Evolutionary conservation across 257 asterid genomes (phyloP), one percentile per base, ranked within the genome.

Genomic region (Scutellaria baicalensis): DNA sequence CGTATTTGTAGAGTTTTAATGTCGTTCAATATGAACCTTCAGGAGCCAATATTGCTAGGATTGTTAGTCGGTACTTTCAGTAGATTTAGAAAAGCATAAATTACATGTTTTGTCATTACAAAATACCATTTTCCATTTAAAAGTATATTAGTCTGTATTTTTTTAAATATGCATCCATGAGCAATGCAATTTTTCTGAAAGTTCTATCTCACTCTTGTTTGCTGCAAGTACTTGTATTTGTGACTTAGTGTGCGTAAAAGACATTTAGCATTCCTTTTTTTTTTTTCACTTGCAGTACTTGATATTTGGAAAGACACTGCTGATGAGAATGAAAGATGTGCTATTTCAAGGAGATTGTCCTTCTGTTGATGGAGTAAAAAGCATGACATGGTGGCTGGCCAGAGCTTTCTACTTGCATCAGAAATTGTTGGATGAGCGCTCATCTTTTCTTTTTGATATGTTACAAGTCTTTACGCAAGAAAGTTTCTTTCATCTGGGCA

Each of bases 301-400:
- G 75, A 75, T 89, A 79, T 52, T 91, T 56, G 95, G 95, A 66
- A 94, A 87, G 87, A 80, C 84, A 17, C 75, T 91, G 78, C 79
- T 94, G 66, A 83, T 71, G 77, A 89, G 80, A 82, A 69, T 77
- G 9, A 91, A 79, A 78, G 99, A 91, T 85, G 70, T 85, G 70
- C 82, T 88, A 77, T 79, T 78, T 68, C 87, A 84, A 78, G 83
- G 82, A 74, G 70, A 62, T 23, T 18, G 76, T 52, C 40, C 84
- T 51, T 76, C 83, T 50, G 40, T 54, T 40, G 82, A 79, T 76
- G 86, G 85, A 63, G 73, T 85, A 64, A 85, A 82, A 82, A 93
- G 89, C 83, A 76, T 85, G 27, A 67, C 95, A 17, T 94, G 97
- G 99, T 94, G 99, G 99, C 73, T 91, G 72, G 86, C 86, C 60